These are phyloP conservation scores for Vitis rupestris DNA, from an alignment of 164 flowering plant species.

Conservation along the genomic window DNA sequence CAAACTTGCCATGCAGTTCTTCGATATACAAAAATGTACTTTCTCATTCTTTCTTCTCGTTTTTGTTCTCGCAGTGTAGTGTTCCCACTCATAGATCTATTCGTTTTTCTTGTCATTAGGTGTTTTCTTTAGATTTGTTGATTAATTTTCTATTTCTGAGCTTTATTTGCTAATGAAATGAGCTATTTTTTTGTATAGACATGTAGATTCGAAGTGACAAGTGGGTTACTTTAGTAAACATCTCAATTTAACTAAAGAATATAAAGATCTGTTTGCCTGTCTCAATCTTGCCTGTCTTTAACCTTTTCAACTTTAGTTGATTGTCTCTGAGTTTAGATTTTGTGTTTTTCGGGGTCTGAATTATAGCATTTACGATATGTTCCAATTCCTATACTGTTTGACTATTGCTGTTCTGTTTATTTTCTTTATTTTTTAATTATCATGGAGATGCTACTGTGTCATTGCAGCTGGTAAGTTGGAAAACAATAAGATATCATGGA, in stretches of 20 bases:
- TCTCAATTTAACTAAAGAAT: neutral
- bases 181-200: neutral
- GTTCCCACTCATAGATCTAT: neutral
- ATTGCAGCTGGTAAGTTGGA: constrained; percentile 59
- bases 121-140: neutral
- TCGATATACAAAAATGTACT: constrained; percentile 87
- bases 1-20: constrained; percentile 67
- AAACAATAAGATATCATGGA: constrained; percentile 61
- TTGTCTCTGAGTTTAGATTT: neutral
- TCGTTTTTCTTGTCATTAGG: neutral
- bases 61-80: neutral
- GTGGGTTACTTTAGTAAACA: neutral
- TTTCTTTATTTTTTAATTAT: neutral
- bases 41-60: constrained; percentile 7
- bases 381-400: neutral
- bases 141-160: neutral
- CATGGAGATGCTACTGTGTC: neutral
- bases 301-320: neutral
- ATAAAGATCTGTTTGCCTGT: neutral
- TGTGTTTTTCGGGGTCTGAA: neutral
- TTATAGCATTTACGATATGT: neutral
- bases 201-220: neutral
- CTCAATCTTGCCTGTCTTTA: neutral
- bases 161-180: neutral
- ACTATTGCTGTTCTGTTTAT: neutral